Evolutionary conservation across 345 rosid species (phyloP).

Genomic region (Citrus hindsii): DNA sequence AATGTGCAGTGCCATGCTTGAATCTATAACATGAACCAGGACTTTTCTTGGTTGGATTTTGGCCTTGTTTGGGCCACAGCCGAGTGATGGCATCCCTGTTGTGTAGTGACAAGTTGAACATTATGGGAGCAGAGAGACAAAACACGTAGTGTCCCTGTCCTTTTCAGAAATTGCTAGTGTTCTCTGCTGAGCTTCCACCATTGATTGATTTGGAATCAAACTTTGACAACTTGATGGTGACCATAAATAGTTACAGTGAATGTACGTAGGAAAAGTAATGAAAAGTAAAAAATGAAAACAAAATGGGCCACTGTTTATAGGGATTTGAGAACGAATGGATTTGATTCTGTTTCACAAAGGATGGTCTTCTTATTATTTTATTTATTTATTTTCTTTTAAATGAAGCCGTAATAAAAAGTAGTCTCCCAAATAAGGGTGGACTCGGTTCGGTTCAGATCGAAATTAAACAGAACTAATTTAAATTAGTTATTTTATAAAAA

Average conservation of each 20-base stretch:
- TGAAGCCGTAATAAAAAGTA: too few species aligned
- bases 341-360: too few species aligned
- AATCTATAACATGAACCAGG: neutral
- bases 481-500: too few species aligned
- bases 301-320: neutral
- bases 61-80: neutral
- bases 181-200: neutral
- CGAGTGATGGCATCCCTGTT: neutral
- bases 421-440: too few species aligned
- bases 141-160: neutral
- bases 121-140: neutral
- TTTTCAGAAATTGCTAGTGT: neutral
- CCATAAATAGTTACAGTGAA: neutral
- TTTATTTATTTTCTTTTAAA: too few species aligned
- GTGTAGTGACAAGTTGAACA: slow-evolving; percentile 3
- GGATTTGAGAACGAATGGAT: neutral
- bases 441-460: too few species aligned
- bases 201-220: slow-evolving; percentile 7
- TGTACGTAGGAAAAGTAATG: neutral
- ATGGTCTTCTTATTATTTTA: too few species aligned
- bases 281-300: neutral
- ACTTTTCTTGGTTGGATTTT: neutral
- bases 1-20: neutral
- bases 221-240: neutral
- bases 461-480: too few species aligned